Conservation (phyloP, 1,139 yeast genomes). For the Yamadazyma taylorii region DNA sequence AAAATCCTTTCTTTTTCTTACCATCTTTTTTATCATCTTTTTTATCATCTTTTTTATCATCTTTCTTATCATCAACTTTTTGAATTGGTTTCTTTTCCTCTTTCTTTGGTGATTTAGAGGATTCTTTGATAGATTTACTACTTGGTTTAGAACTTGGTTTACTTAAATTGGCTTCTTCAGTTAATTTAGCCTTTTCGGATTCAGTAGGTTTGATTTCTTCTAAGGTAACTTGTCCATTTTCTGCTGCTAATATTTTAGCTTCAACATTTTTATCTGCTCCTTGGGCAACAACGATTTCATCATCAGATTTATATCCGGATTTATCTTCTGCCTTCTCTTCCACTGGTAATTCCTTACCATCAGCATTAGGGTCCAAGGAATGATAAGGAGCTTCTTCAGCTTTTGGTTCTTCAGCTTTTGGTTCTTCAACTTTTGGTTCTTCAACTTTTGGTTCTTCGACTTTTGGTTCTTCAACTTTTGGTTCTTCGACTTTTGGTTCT, state of each 20-base stretch:
- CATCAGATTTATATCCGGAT: conserved; percentile 20
- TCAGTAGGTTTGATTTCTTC: conserved; percentile 47
- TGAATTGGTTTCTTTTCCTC: conserved; percentile 5
- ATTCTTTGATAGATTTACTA: conserved; percentile 10
- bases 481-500: conserved; percentile 6
- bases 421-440: conserved; percentile 3
- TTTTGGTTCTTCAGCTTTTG: background rate
- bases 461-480: conserved; percentile 2
- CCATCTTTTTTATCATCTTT: conserved; percentile 24
- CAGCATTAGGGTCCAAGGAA: conserved; percentile 35
- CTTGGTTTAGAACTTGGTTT: conserved; percentile 9
- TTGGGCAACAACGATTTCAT: conserved; percentile 44
- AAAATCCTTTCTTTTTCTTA: conserved; percentile 47
- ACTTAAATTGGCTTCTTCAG: conserved; percentile 30
- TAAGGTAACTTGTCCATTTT: conserved; percentile 38
- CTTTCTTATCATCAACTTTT: conserved; percentile 9
- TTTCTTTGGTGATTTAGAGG: conserved; percentile 4
- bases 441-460: conserved; percentile 4
- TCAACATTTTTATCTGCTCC: conserved; percentile 34
- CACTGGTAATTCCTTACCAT: conserved; percentile 26
- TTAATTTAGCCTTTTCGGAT: conserved; percentile 35
- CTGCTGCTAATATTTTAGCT: conserved; percentile 38
- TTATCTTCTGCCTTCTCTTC: conserved; percentile 24
- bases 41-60: conserved; percentile 12
- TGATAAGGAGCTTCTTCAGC: conserved; percentile 20